Percentiles rank a stretch among this genome's conserved stretches.
These are phyloP conservation scores for Albifimbria verrucaria DNA, from an alignment of 2,329 filamentous ascomycete species.

Conservation along the genomic window DNA sequence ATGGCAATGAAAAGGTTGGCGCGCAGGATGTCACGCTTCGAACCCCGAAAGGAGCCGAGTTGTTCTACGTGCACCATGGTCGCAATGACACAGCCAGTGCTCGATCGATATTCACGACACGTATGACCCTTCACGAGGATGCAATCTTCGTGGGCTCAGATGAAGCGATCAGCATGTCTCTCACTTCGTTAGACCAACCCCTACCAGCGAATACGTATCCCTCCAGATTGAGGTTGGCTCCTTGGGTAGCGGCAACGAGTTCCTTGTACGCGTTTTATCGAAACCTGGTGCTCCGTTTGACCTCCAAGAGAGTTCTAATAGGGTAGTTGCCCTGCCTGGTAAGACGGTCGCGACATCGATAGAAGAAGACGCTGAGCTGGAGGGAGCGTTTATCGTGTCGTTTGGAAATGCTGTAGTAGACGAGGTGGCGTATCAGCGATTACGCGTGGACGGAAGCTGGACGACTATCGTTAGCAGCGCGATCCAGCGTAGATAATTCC, in stretches of 20 bases:
- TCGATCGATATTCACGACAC: conserved; percentile 29
- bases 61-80: conserved; percentile 32
- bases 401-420: conserved; percentile 7
- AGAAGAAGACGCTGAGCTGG: conserved; percentile 6
- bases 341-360: neutral
- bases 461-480: conserved; percentile 4
- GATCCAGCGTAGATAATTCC: neutral
- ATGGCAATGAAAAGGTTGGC: conserved; percentile 14
- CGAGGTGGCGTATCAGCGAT: conserved; percentile 16
- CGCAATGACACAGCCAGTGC: conserved; percentile 23
- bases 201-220: conserved; percentile 27
- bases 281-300: conserved; percentile 19
- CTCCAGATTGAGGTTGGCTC: conserved; percentile 15
- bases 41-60: conserved; percentile 25
- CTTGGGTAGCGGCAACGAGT: conserved; percentile 1
- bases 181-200: conserved; percentile 27
- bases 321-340: conserved; percentile 15
- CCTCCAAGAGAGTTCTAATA: conserved; percentile 18
- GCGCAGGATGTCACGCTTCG: conserved; percentile 27
- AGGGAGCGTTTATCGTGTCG: conserved; percentile 10
- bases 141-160: conserved; percentile 21
- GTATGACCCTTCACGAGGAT: conserved; percentile 23
- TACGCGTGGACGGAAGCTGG: conserved; percentile 11
- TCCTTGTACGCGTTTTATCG: conserved; percentile 16
- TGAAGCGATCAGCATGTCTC: conserved; percentile 23